Evolutionary conservation across 441 rosid genomes (phyloP).

Genomic region (Pelargonium cotyledonis): DNA sequence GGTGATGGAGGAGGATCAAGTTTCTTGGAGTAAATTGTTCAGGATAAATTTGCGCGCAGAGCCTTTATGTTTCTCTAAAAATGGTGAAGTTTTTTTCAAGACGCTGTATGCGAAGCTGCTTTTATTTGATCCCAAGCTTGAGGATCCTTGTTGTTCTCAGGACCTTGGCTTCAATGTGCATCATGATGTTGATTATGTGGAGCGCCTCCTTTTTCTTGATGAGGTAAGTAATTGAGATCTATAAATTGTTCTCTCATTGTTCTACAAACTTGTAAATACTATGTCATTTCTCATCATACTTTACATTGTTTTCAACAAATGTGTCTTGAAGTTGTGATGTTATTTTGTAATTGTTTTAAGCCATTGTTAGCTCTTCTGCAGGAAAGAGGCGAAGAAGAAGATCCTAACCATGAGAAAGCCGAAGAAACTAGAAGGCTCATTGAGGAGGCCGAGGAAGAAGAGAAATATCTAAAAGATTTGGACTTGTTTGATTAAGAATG

Average conservation of each 20-base stretch:
- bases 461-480: neutral
- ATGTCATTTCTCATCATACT: neutral
- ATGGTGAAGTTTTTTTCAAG: neutral
- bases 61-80: neutral
- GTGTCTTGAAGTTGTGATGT: too few species aligned
- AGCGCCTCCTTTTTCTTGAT: conserved; percentile 4
- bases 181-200: neutral
- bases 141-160: neutral
- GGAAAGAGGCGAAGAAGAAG: conserved; percentile 3
- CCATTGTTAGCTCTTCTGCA: neutral
- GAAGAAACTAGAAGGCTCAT: neutral
- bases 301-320: too few species aligned
- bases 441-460: neutral
- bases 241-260: neutral
- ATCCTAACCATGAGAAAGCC: neutral
- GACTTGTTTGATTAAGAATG: neutral
- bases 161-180: neutral
- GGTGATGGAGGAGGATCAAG: neutral
- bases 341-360: too few species aligned
- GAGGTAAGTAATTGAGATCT: neutral
- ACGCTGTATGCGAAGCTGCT: neutral
- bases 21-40: neutral
- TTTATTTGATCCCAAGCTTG: neutral
- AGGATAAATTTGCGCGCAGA: neutral
- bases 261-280: neutral